Evolutionary conservation across 2,329 filamentous ascomycete species (phyloP).

Genomic region (Fusarium chuoi): DNA sequence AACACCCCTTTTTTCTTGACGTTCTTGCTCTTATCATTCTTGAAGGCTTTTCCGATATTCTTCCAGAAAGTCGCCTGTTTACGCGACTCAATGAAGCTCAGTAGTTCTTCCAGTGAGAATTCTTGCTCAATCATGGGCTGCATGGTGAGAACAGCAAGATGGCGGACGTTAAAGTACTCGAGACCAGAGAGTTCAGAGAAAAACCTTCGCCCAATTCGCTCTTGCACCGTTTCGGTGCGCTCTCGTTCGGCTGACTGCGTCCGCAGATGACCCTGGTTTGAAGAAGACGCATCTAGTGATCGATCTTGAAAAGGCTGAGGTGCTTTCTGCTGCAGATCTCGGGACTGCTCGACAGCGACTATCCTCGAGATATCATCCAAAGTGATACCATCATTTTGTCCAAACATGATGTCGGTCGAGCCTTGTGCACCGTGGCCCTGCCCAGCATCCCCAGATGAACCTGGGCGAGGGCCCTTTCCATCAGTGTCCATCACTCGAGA

Average conservation of each 20-base stretch:
- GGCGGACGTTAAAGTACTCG: slow-evolving; percentile 97
- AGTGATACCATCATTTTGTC: slow-evolving; percentile 89
- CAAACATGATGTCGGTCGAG: slow-evolving; percentile 84
- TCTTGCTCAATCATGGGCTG: slow-evolving; percentile 89
- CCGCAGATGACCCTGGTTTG: slow-evolving; percentile 74
- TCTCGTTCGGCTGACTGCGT: slow-evolving; percentile 67
- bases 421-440: slow-evolving; percentile 52
- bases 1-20: slow-evolving; percentile 95
- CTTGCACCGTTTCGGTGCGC: slow-evolving; percentile 63
- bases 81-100: slow-evolving; percentile 91
- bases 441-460: slow-evolving; percentile 73
- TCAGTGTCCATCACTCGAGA: slow-evolving; percentile 85
- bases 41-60: slow-evolving; percentile 96
- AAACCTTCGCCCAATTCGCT: slow-evolving; percentile 76
- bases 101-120: slow-evolving; percentile 92
- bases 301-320: slow-evolving; percentile 35
- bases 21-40: slow-evolving; percentile 80
- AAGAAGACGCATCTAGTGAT: slow-evolving; percentile 55
- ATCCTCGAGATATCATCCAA: slow-evolving; percentile 96
- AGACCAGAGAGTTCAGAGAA: slow-evolving; percentile 96
- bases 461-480: slow-evolving; percentile 74
- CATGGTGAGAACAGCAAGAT: slow-evolving; percentile 94
- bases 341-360: slow-evolving; percentile 92
- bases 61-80: slow-evolving; percentile 95
- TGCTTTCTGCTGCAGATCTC: slow-evolving; percentile 82